These are phyloP conservation scores for Coriaria nepalensis DNA, from an alignment of 306 rosid genomes.

Conservation along the genomic window DNA sequence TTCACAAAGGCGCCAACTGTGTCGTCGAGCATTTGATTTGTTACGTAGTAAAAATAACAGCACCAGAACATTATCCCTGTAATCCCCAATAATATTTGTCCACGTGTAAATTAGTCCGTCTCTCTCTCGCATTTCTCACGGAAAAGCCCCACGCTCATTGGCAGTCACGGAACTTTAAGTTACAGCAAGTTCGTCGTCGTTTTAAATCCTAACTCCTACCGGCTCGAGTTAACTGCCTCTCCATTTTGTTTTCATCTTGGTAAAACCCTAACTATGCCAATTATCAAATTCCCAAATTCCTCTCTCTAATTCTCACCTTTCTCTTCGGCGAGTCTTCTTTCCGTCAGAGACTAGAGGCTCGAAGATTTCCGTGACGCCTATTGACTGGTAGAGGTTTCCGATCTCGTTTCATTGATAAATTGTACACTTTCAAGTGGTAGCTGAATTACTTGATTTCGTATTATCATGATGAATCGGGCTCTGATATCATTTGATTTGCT, in stretches of 20 bases:
- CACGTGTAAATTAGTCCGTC: no score
- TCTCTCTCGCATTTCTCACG: no score
- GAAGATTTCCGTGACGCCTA: constrained; percentile 18
- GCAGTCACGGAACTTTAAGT: no score
- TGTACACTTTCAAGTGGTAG: no score
- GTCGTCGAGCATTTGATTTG: no score
- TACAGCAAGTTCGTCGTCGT: neutral
- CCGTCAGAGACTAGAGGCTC: constrained; percentile 23
- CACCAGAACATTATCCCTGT: no score
- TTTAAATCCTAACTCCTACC: constrained; percentile 5
- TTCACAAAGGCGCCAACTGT: no score
- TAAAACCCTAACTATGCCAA: constrained; percentile 52
- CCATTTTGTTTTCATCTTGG: constrained; percentile 10
- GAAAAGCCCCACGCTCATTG: no score
- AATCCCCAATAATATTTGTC: no score
- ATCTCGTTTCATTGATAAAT: neutral
- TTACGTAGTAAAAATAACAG: no score
- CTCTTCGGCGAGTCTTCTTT: constrained; percentile 34
- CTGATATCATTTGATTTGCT: constrained; percentile 6
- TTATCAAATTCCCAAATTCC: constrained; percentile 8
- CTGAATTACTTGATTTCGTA: no score
- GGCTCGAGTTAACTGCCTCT: neutral
- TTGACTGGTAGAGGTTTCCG: constrained; percentile 17
- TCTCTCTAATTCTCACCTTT: constrained; percentile 7
- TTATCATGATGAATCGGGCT: constrained; percentile 1